Conservation (phyloP, 2,329 filamentous ascomycete species). For the Colletotrichum destructivum region DNA sequence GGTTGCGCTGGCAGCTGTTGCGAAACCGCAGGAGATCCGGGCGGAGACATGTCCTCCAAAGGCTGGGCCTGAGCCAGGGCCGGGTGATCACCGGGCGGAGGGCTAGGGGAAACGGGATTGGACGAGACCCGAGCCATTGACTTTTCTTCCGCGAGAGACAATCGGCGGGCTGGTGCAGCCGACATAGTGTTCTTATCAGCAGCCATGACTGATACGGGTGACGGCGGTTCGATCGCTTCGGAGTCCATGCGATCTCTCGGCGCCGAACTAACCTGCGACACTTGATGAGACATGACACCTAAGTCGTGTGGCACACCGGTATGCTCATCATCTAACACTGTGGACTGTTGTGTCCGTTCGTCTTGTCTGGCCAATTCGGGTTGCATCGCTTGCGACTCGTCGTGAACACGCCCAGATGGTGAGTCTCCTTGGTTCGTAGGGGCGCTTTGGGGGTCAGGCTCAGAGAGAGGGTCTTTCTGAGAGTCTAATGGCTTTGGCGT, state of each 20-base stretch:
- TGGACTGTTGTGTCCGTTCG: conserved; percentile 5
- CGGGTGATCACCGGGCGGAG: conserved; percentile 58
- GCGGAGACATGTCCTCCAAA: conserved; percentile 32
- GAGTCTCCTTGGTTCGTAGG: neutral
- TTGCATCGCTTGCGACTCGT: neutral
- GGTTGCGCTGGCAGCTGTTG: conserved; percentile 36
- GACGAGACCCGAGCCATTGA: conserved; percentile 53
- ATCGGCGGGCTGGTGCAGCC: conserved; percentile 46
- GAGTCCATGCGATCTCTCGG: conserved; percentile 48
- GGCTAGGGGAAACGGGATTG: conserved; percentile 53
- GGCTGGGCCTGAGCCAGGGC: conserved; percentile 42
- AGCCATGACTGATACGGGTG: conserved; percentile 58
- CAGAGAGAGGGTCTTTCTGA: conserved; percentile 11
- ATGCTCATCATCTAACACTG: conserved; percentile 22
- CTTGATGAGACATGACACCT: conserved; percentile 51
- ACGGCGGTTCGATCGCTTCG: conserved; percentile 56
- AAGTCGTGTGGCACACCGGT: conserved; percentile 13
- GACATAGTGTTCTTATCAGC: conserved; percentile 50
- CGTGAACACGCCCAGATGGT: neutral
- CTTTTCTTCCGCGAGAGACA: conserved; percentile 64
- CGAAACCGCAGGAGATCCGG: conserved; percentile 44
- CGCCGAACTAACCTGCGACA: conserved; percentile 55
- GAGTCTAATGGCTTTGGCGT: conserved; percentile 16
- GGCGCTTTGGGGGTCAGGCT: neutral
- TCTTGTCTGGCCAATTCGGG: conserved; percentile 13